Percentiles rank a stretch among this genome's conserved stretches.
Evolutionary conservation across 331 rosid species (phyloP).

Genomic region (Phaseolus coccineus): DNA sequence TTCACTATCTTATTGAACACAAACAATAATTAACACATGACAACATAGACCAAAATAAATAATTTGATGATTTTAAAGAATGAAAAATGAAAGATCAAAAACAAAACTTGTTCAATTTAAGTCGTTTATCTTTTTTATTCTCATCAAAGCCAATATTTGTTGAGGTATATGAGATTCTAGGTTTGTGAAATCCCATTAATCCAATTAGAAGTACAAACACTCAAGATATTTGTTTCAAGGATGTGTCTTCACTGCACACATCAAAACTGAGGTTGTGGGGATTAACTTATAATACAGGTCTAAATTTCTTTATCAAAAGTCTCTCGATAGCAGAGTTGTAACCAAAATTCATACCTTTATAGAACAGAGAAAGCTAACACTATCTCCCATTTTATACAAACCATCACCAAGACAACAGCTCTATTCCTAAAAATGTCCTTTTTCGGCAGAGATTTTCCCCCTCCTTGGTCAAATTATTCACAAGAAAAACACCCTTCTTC

Average conservation of each 20-base stretch:
- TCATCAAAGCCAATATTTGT: too few species aligned
- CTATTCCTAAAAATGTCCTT: constrained; percentile 37
- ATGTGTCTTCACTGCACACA: constrained; percentile 31
- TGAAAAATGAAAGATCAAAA: not conserved
- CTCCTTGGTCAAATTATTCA: constrained; percentile 29
- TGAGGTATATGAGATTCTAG: not conserved
- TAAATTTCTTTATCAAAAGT: constrained; percentile 40
- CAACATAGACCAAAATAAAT: not conserved
- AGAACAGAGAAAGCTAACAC: constrained; percentile 40
- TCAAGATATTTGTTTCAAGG: constrained; percentile 29
- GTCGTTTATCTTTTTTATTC: too few species aligned
- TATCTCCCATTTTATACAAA: constrained; percentile 47
- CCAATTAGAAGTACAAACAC: constrained; percentile 14
- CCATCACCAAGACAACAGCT: constrained; percentile 28
- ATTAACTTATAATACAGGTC: constrained; percentile 36
- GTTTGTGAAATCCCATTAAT: not conserved
- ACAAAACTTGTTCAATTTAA: too few species aligned
- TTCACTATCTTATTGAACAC: too few species aligned
- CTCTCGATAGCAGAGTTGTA: constrained; percentile 23
- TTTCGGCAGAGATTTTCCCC: constrained; percentile 37
- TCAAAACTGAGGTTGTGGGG: constrained; percentile 25
- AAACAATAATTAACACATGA: not conserved
- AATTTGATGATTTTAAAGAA: too few species aligned
- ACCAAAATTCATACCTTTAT: constrained; percentile 44
- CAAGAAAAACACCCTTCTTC: constrained; percentile 5